phyloP scores from a whole-genome alignment of 805 yeast species.

The Zygoascus bituminiphila region DNA sequence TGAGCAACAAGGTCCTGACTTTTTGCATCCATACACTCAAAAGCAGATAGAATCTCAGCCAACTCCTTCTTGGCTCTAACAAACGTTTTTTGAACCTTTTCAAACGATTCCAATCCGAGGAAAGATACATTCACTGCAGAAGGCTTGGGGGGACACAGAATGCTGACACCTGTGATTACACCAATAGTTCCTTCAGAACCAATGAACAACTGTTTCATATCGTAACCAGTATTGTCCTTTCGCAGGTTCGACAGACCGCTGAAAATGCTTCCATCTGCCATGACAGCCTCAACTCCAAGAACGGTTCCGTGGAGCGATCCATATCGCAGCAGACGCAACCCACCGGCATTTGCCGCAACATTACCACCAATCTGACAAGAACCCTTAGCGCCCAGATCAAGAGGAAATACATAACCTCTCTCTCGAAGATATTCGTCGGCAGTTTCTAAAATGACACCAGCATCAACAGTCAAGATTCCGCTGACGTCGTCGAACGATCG shows the following conservation, averaged over 20 bases:
- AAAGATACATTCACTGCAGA: conserved; percentile 80
- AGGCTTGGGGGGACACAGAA: conserved; percentile 85
- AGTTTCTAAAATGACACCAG: conserved; percentile 80
- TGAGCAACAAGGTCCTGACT: conserved; percentile 36
- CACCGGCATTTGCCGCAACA: conserved; percentile 95
- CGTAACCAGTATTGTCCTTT: conserved; percentile 94
- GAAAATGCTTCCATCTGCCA: conserved; percentile 78
- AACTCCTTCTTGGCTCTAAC: conserved; percentile 69
- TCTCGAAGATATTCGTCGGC: conserved; percentile 76
- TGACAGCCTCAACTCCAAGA: conserved; percentile 84
- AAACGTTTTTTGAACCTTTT: conserved; percentile 76
- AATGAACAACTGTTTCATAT: conserved; percentile 82
- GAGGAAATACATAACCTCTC: conserved; percentile 82
- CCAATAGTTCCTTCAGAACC: conserved; percentile 95
- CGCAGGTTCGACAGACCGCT: conserved; percentile 77
- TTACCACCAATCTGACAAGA: conserved; percentile 94
- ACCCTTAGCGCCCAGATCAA: conserved; percentile 94
- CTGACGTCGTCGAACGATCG: conserved; percentile 74
- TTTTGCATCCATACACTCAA: conserved; percentile 87
- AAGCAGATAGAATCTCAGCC: conserved; percentile 81
- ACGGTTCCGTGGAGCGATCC: conserved; percentile 92
- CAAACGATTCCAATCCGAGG: conserved; percentile 72
- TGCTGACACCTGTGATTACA: conserved; percentile 80
- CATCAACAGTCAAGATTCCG: conserved; percentile 82
- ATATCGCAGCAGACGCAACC: conserved; percentile 74